phyloP scores from a whole-genome alignment of 1,284 basidiomycete species.

The Ganoderma resinaceum region DNA sequence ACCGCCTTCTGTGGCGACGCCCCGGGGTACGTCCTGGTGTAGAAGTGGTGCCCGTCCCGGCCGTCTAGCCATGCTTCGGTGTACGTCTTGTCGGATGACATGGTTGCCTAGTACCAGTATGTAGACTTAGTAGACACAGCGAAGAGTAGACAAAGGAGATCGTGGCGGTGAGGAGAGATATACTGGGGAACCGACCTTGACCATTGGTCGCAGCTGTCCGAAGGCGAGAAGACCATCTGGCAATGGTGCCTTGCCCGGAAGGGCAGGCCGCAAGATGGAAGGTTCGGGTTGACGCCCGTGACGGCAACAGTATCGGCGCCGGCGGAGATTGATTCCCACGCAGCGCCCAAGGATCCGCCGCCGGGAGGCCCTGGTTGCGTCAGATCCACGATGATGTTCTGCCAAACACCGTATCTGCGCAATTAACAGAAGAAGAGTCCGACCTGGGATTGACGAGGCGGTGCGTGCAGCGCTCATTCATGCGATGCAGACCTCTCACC shows the following conservation, averaged over 20 bases:
- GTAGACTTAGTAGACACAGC: neutral
- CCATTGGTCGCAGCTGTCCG: neutral
- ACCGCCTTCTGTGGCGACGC: constrained; percentile 60
- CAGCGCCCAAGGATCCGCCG: neutral
- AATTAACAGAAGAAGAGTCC: neutral
- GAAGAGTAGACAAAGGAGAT: neutral
- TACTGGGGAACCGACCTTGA: neutral
- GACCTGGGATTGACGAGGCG: neutral
- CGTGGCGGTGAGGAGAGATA: neutral
- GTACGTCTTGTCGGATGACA: neutral
- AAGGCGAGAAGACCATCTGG: neutral
- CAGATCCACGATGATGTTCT: neutral
- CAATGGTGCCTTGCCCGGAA: neutral
- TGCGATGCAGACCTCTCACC: neutral
- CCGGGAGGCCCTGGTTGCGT: neutral
- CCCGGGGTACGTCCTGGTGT: constrained; percentile 49
- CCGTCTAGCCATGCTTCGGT: neutral
- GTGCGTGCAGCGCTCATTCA: neutral
- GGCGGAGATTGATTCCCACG: neutral
- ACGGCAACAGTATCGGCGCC: neutral
- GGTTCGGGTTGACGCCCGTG: neutral
- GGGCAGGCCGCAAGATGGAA: neutral
- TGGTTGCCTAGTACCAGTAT: neutral
- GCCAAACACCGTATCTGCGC: neutral
- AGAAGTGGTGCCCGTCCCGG: constrained; percentile 39